Evolutionary conservation across 345 rosid species (phyloP), one percentile per base, ranked within the genome.

Genomic region (Eucalyptus sideroxylon): DNA sequence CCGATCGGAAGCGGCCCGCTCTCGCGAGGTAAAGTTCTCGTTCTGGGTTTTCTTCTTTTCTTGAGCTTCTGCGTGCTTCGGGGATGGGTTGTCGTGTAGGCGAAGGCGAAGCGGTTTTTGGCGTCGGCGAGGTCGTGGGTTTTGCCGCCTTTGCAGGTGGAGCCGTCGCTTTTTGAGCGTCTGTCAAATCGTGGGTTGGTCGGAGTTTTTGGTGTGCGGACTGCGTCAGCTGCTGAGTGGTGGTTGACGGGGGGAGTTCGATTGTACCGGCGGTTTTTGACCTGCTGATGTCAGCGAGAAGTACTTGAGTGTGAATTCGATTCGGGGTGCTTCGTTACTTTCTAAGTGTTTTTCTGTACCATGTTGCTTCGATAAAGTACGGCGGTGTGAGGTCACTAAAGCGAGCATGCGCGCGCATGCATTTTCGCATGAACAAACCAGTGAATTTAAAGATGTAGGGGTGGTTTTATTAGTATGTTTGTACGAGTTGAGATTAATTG

Each of bases 1-100:
- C 98, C 40, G 99, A 96, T 88, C 91, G 95, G 91, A 98, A 97
- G 91, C 93, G 97, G 59, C 99, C 99, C 7, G 99, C 99, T 94
- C 93, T 98, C 90, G 97, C 99, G 40, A 97, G 99, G 91, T 90
- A 50, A 60, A 81, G 13, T 45, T 31, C 50, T 37, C 40, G 55
- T 81, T 53, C 14, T 5, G 42, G 8, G 31, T 81, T 53, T 16
- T 21, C 60, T 26, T 2, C 8, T 86, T 51, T 42, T 26, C 24
- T 50, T 27, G 44, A 31, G 62, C 88, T n/a, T 40, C 16, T 2
- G 44, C 50, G 42, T 30, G 88, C 44, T 27, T 50, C 14, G 87
- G 87, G 7, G 23, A 15, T 49, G 87, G 40, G 9, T 15, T 27
- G 59, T 50, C 7, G 8, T 5, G 53, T 30, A 7, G 62, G 55